These are phyloP conservation scores for Eutrema salsugineum DNA, from an alignment of 441 rosid species.

Conservation along the genomic window DNA sequence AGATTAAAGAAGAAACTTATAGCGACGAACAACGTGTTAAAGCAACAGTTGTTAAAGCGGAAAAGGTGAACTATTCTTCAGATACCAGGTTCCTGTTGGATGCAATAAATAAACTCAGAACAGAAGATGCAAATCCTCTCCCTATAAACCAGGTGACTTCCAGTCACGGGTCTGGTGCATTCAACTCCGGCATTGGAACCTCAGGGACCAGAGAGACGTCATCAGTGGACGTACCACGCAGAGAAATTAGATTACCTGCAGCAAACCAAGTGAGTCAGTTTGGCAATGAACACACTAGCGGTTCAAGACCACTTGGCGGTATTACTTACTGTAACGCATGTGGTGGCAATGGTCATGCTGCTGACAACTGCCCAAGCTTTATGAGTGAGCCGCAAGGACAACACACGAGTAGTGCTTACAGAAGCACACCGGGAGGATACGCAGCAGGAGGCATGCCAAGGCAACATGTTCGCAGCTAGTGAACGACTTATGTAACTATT, in stretches of 20 bases:
- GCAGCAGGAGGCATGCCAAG: constrained; percentile 43
- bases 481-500: not conserved
- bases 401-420: constrained; percentile 20
- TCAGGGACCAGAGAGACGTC: constrained; percentile 29
- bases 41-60: constrained; percentile 76
- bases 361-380: constrained; percentile 69
- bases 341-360: constrained; percentile 55
- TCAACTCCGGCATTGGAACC: constrained; percentile 29
- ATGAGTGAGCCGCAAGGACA: constrained; percentile 51
- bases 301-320: constrained; percentile 32
- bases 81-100: constrained; percentile 64
- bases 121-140: constrained; percentile 34
- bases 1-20: constrained; percentile 84
- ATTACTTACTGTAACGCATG: constrained; percentile 48
- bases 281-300: constrained; percentile 39
- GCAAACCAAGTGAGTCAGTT: constrained; percentile 42
- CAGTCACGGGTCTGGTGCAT: constrained; percentile 23
- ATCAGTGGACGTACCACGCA: constrained; percentile 2
- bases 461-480: constrained; percentile 50
- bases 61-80: constrained; percentile 54
- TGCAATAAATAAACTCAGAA: constrained; percentile 47
- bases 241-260: constrained; percentile 36
- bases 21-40: constrained; percentile 90
- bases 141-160: constrained; percentile 31
- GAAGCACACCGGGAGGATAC: constrained; percentile 40